Base-by-base conservation (phyloP, 345 rosid genomes). In the Iberis pinnata region DNA sequence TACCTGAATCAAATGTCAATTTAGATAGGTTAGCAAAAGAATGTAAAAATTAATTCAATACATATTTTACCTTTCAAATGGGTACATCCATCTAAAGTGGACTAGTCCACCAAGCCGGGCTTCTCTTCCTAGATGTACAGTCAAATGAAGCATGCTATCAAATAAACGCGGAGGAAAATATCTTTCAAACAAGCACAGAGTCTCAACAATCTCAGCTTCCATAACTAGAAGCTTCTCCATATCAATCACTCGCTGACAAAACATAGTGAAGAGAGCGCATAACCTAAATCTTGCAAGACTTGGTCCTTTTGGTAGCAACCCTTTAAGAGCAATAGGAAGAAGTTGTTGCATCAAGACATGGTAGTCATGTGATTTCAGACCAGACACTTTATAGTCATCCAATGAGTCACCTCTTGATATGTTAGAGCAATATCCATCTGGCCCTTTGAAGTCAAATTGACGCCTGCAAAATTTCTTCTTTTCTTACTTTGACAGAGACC, bases 241-340 rank as follows among this genome's bases (percentile, higher is more conserved):
- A 43, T 43, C 50, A 7, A 43, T 9, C 0, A 43, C 61, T 18
- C 31, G 4, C 27, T 56, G 31, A 13, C 61, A 56, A 5, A 56
- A 12, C 0, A 14, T 11, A 25, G 29, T 43, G 31, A n/a, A 56
- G 14, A 56, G 18, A 27, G 19, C 2, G 0, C 41, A 56, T 13
- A 41, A 17, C 1, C 40, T 6, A 1, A 27, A 1, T 2, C 27
- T 55, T 29, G 49, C 2, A 5, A 29, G 8, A 7, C 33, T 29
- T 5, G 5, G 33, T 5, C 33, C 33, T 29, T 29, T 29, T 5
- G 5, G 7, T 9, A 29, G 8, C 10, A 29, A 29, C 33, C 33
- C 8, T 9, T 29, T 29, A 4, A 29, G 8, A 3, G 33, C 33
- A 29, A 29, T 9, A 29, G 10, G 8, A 29, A 29, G 33, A 29